Evolutionary conservation across 306 rosid genomes (phyloP), one percentile per base, ranked within the genome.

Genomic region (Malus sieversii): DNA sequence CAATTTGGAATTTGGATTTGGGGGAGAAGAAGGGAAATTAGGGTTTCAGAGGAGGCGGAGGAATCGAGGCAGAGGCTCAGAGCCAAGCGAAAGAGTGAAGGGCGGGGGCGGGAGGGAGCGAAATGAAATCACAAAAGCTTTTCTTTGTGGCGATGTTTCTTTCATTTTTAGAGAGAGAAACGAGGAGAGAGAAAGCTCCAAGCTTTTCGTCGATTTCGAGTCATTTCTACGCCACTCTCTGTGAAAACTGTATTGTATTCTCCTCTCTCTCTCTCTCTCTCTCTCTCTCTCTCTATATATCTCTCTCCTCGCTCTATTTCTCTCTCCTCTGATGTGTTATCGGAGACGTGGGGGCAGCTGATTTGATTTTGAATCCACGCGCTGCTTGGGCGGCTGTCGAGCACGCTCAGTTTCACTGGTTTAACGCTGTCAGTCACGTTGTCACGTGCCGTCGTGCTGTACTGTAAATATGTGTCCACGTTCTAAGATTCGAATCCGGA

Each of bases 171-270:
- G 80, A 80, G 78, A 64, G 77, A 65, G 78, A 71, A 46, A 63
- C 11, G 0, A 27, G 35, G 33, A 66, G 77, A 70, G 52, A 71
- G 12, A 18, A 64, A 32, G 58, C 27, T 11, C 13, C 66, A 18
- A 22, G 15, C 25, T 45, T 33, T 20, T 69, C 55, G 62, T 78
- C 71, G 18, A 82, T 79, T 68, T 45, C 33, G 87, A 83, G 87
- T 88, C 71, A 77, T 89, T 78, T 81, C 81, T 69, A 90, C 90
- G 90, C 96, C 55, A 83, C 80, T 52, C 18, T 44, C 4, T 51
- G 6, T 44, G 11, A 40, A 40, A 8, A 40, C 44, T 42, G 12
- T 42, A 2, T 40, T 9, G 12, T 42, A 42, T 42, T 42, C 45
- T 42, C 12, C 9, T 20, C 33, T 32, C 70, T 35, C 66, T 71